Conservation (phyloP, 345 rosid species). For the Sisymbrium altissimum region DNA sequence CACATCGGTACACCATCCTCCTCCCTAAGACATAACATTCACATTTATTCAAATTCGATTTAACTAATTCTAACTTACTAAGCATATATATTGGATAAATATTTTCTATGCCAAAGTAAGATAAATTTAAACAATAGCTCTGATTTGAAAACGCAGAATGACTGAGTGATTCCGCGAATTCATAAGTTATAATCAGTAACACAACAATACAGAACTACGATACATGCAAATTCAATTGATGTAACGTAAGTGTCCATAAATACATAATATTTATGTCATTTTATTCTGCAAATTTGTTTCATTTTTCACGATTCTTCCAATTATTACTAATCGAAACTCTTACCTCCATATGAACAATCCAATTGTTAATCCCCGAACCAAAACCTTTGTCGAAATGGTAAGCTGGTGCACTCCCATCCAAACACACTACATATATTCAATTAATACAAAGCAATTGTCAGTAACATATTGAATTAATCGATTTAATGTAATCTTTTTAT, state of each 20-base stretch:
- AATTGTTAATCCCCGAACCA: constrained; percentile 75
- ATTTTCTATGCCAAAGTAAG: neutral
- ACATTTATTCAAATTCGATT: neutral
- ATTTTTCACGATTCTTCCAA: neutral
- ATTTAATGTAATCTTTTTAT: neutral
- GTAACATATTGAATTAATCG: neutral
- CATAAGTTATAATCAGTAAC: neutral
- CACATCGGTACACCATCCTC: constrained; percentile 85
- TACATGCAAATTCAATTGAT: neutral
- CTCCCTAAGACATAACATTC: constrained; percentile 52
- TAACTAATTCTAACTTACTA: neutral
- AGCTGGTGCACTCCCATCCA: constrained; percentile 98
- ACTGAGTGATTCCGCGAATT: neutral
- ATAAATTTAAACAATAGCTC: neutral
- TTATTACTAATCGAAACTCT: neutral
- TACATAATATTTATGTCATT: neutral
- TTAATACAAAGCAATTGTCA: neutral
- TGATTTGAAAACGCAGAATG: neutral
- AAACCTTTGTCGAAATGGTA: constrained; percentile 76
- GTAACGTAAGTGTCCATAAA: neutral
- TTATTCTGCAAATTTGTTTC: neutral
- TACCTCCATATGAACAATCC: constrained; percentile 85
- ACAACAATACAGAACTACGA: neutral
- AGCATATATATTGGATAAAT: neutral
- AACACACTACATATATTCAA: constrained; percentile 55